Conservation (phyloP, 306 rosid genomes). For the Castanea crenata region DNA sequence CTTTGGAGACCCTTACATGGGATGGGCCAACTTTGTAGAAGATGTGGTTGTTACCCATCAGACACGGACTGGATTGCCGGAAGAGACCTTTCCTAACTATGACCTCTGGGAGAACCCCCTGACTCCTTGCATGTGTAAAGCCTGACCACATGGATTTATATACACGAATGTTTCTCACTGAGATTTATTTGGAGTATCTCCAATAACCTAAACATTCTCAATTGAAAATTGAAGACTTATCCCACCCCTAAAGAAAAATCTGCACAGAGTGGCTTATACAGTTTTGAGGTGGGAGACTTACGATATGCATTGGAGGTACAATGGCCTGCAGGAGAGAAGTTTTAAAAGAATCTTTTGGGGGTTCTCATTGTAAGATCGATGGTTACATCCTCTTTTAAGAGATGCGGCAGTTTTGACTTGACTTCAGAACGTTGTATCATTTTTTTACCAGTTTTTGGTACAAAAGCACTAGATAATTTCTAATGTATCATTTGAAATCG, state of each 20-base stretch:
- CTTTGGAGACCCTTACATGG: conserved; percentile 99
- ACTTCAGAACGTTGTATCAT: not conserved
- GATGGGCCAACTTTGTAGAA: conserved; percentile 93
- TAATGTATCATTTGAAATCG: conserved; percentile 27
- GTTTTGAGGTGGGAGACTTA: conserved; percentile 22
- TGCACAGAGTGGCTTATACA: conserved; percentile 13
- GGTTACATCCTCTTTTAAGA: conserved; percentile 31
- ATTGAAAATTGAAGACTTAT: not conserved
- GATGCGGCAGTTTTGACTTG: conserved; percentile 25
- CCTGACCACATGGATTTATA: conserved; percentile 40
- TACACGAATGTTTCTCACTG: conserved; percentile 13
- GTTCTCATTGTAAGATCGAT: conserved; percentile 27
- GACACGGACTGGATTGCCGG: conserved; percentile 87
- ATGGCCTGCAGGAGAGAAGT: conserved; percentile 28
- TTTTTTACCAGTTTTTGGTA: conserved; percentile 3
- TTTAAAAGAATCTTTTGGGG: conserved; percentile 23
- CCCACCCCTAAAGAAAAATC: not conserved
- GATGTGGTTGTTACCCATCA: conserved; percentile 88
- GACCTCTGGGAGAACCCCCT: conserved; percentile 98
- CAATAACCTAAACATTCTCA: conserved; percentile 20
- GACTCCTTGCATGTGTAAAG: conserved; percentile 98
- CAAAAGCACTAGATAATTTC: conserved; percentile 33
- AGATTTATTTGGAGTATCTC: conserved; percentile 24
- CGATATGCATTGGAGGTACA: conserved; percentile 22
- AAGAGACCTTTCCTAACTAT: conserved; percentile 91